phyloP scores from a whole-genome alignment of 208 protist genomes.

The Leishmania aethiopica region DNA sequence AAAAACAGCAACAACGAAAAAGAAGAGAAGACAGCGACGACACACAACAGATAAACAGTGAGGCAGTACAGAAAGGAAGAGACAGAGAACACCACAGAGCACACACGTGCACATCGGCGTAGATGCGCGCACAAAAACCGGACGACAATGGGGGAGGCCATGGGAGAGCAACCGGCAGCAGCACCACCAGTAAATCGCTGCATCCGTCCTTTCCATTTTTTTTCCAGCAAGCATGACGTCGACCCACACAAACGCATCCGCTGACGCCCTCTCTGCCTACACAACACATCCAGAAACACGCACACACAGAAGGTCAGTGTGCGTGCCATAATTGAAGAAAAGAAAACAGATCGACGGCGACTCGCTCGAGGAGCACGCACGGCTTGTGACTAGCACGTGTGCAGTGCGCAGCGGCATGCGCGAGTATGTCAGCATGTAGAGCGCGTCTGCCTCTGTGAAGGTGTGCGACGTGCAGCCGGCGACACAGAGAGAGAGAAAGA shows the following conservation, averaged over 20 bases:
- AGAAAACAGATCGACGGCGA: conserved; percentile 1
- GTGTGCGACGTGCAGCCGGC: background rate
- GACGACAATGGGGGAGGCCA: too few relatives aligned
- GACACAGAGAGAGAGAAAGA: background rate
- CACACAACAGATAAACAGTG: too few relatives aligned
- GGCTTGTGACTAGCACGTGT: background rate
- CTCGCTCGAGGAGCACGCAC: background rate
- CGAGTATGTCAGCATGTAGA: background rate
- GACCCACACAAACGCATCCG: background rate
- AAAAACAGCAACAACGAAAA: too few relatives aligned
- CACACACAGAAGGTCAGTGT: background rate
- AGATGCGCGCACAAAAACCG: too few relatives aligned
- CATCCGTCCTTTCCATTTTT: background rate
- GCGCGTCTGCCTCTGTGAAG: background rate
- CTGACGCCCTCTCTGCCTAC: background rate
- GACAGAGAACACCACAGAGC: too few relatives aligned
- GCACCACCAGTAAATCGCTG: too few relatives aligned
- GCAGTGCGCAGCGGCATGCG: background rate
- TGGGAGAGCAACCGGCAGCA: too few relatives aligned
- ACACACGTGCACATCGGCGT: too few relatives aligned
- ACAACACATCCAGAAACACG: background rate
- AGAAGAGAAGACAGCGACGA: too few relatives aligned
- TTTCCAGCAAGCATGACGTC: background rate
- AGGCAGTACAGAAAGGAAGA: too few relatives aligned
- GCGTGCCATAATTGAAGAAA: background rate